Conservation (phyloP, 441 rosid genomes). For the Gossypium armourianum region DNA sequence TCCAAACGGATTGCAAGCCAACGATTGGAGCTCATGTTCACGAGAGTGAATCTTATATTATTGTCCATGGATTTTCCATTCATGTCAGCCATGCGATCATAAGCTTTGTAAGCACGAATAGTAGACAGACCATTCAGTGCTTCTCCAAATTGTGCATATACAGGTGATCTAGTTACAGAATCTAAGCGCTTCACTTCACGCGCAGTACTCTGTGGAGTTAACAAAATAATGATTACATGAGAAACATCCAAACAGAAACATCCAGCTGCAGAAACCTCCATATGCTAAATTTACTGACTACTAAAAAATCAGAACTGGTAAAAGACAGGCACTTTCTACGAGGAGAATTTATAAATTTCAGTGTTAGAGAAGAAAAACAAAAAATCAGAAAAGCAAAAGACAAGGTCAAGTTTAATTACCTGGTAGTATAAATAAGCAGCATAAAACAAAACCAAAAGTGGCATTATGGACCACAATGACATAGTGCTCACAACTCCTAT, state of each 20-base stretch:
- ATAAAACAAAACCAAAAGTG: slow-evolving; percentile 80
- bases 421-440: slow-evolving; percentile 88
- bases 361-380: background rate
- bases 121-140: slow-evolving; percentile 72
- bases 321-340: background rate
- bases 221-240: slow-evolving; percentile 8
- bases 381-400: slow-evolving; percentile 3
- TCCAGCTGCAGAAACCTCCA: background rate
- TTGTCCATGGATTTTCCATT: slow-evolving; percentile 83
- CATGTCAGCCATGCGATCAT: slow-evolving; percentile 71
- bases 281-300: background rate
- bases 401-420: slow-evolving; percentile 36
- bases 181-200: slow-evolving; percentile 90
- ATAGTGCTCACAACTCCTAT: slow-evolving; percentile 93
- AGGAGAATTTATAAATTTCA: background rate
- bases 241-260: background rate
- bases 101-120: slow-evolving; percentile 85
- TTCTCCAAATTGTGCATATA: slow-evolving; percentile 89
- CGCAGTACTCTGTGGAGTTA: slow-evolving; percentile 55
- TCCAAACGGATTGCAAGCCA: slow-evolving; percentile 92
- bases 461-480: slow-evolving; percentile 98
- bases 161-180: slow-evolving; percentile 75
- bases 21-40: slow-evolving; percentile 59
- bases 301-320: background rate
- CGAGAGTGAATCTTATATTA: slow-evolving; percentile 68